Conservation (phyloP, 2,329 filamentous ascomycete genomes). For the Fusarium nelsonii region DNA sequence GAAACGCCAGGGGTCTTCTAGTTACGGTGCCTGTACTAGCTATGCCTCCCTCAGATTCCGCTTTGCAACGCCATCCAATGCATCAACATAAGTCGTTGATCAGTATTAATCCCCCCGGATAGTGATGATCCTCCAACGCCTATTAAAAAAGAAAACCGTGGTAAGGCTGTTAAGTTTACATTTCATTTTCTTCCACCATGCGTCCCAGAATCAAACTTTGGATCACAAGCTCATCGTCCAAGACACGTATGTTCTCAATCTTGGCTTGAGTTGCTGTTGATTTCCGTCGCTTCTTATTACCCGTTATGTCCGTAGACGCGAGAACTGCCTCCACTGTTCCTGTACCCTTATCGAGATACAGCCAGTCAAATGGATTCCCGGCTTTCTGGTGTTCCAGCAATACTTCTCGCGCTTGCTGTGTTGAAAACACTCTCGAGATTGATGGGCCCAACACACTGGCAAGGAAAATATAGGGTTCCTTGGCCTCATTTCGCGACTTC, state of each 20-base stretch:
- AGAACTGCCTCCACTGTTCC: conserved; percentile 66
- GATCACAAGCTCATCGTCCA: conserved; percentile 88
- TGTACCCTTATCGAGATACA: conserved; percentile 79
- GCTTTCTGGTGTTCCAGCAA: conserved; percentile 64
- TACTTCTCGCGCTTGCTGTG: conserved; percentile 72
- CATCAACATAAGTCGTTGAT: conserved; percentile 20
- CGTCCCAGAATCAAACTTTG: conserved; percentile 92
- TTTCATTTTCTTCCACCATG: conserved; percentile 74
- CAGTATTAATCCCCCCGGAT: conserved; percentile 21
- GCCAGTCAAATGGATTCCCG: conserved; percentile 74
- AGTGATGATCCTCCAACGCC: conserved; percentile 39
- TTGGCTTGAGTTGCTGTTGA: conserved; percentile 45
- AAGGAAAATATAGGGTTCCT: conserved; percentile 82
- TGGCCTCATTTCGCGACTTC: conserved; percentile 71
- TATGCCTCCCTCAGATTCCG: conserved; percentile 5
- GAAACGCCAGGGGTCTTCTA: conserved; percentile 23
- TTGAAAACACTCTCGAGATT: conserved; percentile 73
- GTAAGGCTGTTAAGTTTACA: conserved; percentile 36
- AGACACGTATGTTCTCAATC: conserved; percentile 70
- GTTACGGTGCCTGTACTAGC: neutral
- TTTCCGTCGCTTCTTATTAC: conserved; percentile 58
- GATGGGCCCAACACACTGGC: conserved; percentile 81
- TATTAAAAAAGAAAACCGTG: neutral
- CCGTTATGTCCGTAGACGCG: conserved; percentile 39
- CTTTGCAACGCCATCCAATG: conserved; percentile 36